These are phyloP conservation scores for Fusarium drepaniforme DNA, from an alignment of 2,329 filamentous ascomycete genomes.

Conservation along the genomic window DNA sequence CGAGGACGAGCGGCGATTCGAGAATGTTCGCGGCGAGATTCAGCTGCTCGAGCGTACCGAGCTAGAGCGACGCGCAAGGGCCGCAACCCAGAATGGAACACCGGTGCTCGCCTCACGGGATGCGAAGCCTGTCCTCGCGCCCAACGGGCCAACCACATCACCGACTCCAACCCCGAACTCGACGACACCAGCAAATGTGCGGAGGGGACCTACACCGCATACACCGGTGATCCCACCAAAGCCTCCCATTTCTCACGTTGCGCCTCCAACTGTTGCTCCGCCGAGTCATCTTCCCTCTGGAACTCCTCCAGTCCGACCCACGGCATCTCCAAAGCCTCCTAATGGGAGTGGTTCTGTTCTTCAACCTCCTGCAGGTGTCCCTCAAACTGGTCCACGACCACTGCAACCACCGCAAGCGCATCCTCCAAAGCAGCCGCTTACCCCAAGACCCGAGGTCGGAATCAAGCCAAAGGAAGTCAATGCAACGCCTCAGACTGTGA, in stretches of 20 bases:
- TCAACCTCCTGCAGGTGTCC: conserved; percentile 51
- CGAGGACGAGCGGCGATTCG: conserved; percentile 78
- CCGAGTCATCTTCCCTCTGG: conserved; percentile 46
- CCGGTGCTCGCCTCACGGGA: conserved; percentile 50
- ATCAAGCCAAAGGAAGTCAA: conserved; percentile 47
- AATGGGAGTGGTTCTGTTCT: conserved; percentile 49
- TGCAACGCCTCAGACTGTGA: conserved; percentile 35
- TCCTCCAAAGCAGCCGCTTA: conserved; percentile 47
- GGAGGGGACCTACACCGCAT: conserved; percentile 45
- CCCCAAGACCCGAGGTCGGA: conserved; percentile 50
- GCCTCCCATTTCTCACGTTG: conserved; percentile 38
- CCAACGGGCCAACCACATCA: conserved; percentile 42
- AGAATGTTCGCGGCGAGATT: conserved; percentile 75
- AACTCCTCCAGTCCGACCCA: conserved; percentile 45
- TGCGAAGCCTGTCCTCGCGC: conserved; percentile 40
- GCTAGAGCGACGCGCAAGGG: conserved; percentile 52
- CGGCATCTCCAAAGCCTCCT: conserved; percentile 47
- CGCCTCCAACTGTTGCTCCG: conserved; percentile 43
- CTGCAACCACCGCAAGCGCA: conserved; percentile 47
- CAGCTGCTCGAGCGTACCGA: conserved; percentile 70
- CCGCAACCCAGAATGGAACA: conserved; percentile 51
- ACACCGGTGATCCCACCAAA: conserved; percentile 54
- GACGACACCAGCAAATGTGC: conserved; percentile 38
- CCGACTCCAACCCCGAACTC: conserved; percentile 34
- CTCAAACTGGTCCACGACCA: conserved; percentile 48